These are phyloP conservation scores for Trichoderma breve DNA, from an alignment of 2,329 filamentous ascomycete genomes.

Conservation along the genomic window DNA sequence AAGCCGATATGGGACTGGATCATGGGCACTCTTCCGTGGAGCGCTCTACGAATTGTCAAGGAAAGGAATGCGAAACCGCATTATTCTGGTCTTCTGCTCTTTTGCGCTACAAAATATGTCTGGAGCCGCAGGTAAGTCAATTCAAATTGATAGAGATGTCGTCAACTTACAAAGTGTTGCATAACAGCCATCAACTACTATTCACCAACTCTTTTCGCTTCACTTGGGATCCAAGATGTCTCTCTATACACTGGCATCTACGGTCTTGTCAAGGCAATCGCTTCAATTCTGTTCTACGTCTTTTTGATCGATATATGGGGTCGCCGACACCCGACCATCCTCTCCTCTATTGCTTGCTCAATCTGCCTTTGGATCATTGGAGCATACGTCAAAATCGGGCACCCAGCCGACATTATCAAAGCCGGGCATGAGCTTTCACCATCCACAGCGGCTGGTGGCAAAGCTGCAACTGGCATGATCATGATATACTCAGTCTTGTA, in stretches of 20 bases:
- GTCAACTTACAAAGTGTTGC: constrained; percentile 17
- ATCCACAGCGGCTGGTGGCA: constrained; percentile 45
- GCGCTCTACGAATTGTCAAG: constrained; percentile 32
- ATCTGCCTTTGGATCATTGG: constrained; percentile 52
- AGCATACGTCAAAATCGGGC: constrained; percentile 51
- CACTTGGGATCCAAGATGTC: constrained; percentile 45
- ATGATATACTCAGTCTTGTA: constrained; percentile 55
- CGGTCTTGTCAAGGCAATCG: constrained; percentile 44
- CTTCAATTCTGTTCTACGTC: constrained; percentile 42
- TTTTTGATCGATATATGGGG: constrained; percentile 42
- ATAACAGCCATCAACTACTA: constrained; percentile 42
- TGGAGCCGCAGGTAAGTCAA: constrained; percentile 32
- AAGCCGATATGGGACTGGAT: constrained; percentile 33
- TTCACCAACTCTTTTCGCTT: constrained; percentile 36
- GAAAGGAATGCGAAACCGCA: constrained; percentile 42
- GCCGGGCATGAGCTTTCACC: constrained; percentile 42
- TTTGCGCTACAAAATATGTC: constrained; percentile 43
- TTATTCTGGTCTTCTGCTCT: constrained; percentile 37
- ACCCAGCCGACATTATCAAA: constrained; percentile 45
- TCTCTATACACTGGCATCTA: constrained; percentile 52
- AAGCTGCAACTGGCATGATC: constrained; percentile 53
- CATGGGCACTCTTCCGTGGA: constrained; percentile 26
- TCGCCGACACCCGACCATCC: constrained; percentile 42
- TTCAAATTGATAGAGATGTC: not conserved
- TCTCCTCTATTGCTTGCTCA: constrained; percentile 48